These are phyloP conservation scores for Penicillium manginii DNA, from an alignment of 495 filamentous ascomycete species.

Conservation along the genomic window DNA sequence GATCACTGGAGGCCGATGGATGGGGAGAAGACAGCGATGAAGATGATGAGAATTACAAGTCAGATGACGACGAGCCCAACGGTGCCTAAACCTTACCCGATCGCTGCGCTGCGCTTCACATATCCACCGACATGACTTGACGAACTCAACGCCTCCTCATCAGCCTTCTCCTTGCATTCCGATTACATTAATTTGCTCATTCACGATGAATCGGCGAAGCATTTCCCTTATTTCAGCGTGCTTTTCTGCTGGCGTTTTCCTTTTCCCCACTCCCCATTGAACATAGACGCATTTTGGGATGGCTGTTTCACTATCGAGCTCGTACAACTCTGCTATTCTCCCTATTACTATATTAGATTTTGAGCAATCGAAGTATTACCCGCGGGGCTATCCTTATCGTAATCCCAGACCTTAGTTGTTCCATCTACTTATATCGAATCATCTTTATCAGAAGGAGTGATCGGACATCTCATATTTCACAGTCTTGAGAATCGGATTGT, in stretches of 20 bases:
- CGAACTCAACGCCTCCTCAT: neutral
- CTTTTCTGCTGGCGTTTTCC: no score
- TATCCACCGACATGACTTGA: neutral
- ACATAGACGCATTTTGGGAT: slow-evolving; percentile 1
- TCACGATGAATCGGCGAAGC: no score
- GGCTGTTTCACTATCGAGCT: neutral
- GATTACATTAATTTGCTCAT: neutral
- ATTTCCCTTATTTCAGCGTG: neutral
- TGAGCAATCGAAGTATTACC: neutral
- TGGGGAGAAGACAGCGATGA: slow-evolving; percentile 59
- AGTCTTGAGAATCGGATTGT: no score
- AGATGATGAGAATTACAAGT: slow-evolving; percentile 48
- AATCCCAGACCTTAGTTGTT: no score
- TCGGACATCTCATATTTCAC: no score
- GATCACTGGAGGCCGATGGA: slow-evolving; percentile 62
- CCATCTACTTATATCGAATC: no score
- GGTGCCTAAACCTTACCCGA: slow-evolving; percentile 10
- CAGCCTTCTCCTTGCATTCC: neutral
- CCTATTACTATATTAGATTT: neutral
- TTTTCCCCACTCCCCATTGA: neutral
- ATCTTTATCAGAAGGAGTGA: no score
- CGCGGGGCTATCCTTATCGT: neutral
- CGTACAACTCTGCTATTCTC: neutral
- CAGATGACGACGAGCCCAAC: slow-evolving; percentile 49
- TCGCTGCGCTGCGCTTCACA: neutral